Conservation (phyloP, 2,329 filamentous ascomycete species). For the Fusarium sp. region DNA sequence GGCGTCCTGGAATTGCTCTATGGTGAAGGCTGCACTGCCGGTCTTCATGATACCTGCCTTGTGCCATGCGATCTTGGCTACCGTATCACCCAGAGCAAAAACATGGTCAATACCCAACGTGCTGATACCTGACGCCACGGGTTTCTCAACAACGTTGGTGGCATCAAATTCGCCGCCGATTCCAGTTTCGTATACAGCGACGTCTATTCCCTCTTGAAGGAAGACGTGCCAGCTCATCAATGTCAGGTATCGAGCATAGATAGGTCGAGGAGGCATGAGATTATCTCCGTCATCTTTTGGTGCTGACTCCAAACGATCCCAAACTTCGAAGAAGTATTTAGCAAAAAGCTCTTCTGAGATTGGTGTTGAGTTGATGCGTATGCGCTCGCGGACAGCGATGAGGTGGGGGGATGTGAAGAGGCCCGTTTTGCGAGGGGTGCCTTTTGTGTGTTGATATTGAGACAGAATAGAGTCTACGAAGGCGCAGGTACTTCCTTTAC, state of each 20-base stretch:
- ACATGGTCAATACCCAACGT: slow-evolving; percentile 79
- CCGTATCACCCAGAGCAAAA: slow-evolving; percentile 70
- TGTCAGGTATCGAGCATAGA: slow-evolving; percentile 73
- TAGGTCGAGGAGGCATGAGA: slow-evolving; percentile 61
- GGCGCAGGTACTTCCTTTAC: slow-evolving; percentile 80
- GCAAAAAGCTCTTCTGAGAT: slow-evolving; percentile 71
- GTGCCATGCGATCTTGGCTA: slow-evolving; percentile 79
- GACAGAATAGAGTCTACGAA: slow-evolving; percentile 74
- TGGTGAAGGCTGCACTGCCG: slow-evolving; percentile 69
- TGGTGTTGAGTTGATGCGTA: slow-evolving; percentile 71
- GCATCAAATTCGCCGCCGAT: slow-evolving; percentile 77
- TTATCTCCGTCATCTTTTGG: slow-evolving; percentile 51
- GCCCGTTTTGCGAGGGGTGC: slow-evolving; percentile 64
- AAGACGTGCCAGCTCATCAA: slow-evolving; percentile 78
- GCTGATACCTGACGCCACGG: slow-evolving; percentile 71
- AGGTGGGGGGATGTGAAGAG: slow-evolving; percentile 79
- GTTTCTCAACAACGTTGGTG: slow-evolving; percentile 73
- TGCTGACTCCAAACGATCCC: slow-evolving; percentile 65
- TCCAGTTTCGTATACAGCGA: slow-evolving; percentile 75
- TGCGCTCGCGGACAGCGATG: slow-evolving; percentile 75
- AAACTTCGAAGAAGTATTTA: slow-evolving; percentile 76
- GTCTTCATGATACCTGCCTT: slow-evolving; percentile 79
- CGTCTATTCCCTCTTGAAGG: slow-evolving; percentile 71
- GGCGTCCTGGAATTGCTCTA: slow-evolving; percentile 64
- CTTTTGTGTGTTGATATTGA: slow-evolving; percentile 58